Conservation (phyloP, 2,329 filamentous ascomycete genomes). For the Beauveria rudraprayagi region DNA sequence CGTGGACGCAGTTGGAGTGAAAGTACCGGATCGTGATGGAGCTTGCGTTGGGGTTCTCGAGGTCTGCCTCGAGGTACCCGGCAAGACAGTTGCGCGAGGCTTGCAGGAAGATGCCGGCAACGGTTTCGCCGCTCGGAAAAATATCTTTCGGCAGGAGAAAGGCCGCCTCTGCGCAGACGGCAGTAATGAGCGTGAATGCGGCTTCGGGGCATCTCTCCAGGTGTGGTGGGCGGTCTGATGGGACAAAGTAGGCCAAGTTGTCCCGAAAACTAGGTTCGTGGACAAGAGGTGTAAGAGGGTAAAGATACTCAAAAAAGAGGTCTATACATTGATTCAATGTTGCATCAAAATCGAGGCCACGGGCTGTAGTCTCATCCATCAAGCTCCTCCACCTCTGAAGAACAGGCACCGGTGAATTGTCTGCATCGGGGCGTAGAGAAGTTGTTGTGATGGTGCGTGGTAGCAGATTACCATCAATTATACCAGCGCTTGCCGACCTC, state of each 20-base stretch:
- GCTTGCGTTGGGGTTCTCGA: conserved; percentile 33
- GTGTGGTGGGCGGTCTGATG: background rate
- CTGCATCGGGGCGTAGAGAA: background rate
- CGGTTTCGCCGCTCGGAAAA: conserved; percentile 29
- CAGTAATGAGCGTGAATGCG: conserved; percentile 33
- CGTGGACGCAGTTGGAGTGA: conserved; percentile 37
- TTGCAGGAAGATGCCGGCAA: conserved; percentile 30
- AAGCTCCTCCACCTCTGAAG: conserved; percentile 24
- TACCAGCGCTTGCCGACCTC: background rate
- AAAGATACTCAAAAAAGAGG: conserved; percentile 35
- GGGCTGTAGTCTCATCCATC: conserved; percentile 17
- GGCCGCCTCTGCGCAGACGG: conserved; percentile 34
- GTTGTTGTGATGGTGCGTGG: background rate
- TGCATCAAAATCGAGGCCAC: conserved; percentile 19
- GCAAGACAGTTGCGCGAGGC: conserved; percentile 31
- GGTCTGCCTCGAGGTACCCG: conserved; percentile 32
- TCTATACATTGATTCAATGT: conserved; percentile 28
- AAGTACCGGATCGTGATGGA: conserved; percentile 37
- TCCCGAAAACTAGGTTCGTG: conserved; percentile 33
- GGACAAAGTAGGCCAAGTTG: conserved; percentile 25
- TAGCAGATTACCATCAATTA: background rate
- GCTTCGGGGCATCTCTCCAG: conserved; percentile 28
- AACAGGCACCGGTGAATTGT: conserved; percentile 14
- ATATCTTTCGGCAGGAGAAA: conserved; percentile 32
- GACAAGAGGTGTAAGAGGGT: conserved; percentile 33